phyloP scores from a whole-genome alignment of 768 basidiomycete genomes.

The Trametes cingulata region DNA sequence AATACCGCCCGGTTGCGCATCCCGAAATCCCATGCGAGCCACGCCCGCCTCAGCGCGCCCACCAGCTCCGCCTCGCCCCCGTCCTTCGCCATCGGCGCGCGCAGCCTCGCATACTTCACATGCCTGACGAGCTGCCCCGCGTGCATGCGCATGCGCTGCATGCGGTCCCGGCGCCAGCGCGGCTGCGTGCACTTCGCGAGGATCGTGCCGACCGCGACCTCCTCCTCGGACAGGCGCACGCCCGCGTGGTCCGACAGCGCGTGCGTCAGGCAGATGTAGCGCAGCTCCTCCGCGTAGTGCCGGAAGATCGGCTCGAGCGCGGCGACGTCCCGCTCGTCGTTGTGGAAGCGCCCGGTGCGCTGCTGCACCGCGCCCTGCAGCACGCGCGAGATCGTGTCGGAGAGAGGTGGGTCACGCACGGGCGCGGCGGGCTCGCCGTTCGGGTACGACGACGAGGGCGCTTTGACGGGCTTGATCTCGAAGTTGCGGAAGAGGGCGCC shows the following conservation, averaged over 20 bases:
- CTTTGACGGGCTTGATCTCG: slow-evolving; percentile 26
- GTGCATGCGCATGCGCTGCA: slow-evolving; percentile 64
- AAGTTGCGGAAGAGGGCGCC: slow-evolving; percentile 71
- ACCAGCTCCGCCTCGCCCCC: slow-evolving; percentile 13
- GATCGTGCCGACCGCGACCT: slow-evolving; percentile 74
- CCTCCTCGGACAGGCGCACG: slow-evolving; percentile 67
- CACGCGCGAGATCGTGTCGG: slow-evolving; percentile 25
- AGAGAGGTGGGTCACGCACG: slow-evolving; percentile 11
- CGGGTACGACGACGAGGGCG: slow-evolving; percentile 18
- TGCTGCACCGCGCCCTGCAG: slow-evolving; percentile 18
- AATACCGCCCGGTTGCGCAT: slow-evolving; percentile 34
- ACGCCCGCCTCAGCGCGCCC: slow-evolving; percentile 47
- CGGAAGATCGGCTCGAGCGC: slow-evolving; percentile 43
- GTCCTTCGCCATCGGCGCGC: slow-evolving; percentile 1
- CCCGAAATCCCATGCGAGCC: slow-evolving; percentile 65
- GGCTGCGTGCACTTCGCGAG: slow-evolving; percentile 64
- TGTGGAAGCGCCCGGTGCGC: slow-evolving; percentile 11
- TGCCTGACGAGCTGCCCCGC: slow-evolving; percentile 51
- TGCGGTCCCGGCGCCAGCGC: slow-evolving; percentile 56
- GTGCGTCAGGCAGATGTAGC: slow-evolving; percentile 68
- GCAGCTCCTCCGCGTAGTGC: slow-evolving; percentile 62
- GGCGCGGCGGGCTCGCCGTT: slow-evolving; percentile 7
- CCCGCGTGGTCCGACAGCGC: slow-evolving; percentile 70
- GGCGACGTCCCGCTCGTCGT: slow-evolving; percentile 16
- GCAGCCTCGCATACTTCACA: slow-evolving; percentile 40